phyloP scores from a whole-genome alignment of 2,329 filamentous ascomycete genomes.

The Dendrostoma leiphaemia region DNA sequence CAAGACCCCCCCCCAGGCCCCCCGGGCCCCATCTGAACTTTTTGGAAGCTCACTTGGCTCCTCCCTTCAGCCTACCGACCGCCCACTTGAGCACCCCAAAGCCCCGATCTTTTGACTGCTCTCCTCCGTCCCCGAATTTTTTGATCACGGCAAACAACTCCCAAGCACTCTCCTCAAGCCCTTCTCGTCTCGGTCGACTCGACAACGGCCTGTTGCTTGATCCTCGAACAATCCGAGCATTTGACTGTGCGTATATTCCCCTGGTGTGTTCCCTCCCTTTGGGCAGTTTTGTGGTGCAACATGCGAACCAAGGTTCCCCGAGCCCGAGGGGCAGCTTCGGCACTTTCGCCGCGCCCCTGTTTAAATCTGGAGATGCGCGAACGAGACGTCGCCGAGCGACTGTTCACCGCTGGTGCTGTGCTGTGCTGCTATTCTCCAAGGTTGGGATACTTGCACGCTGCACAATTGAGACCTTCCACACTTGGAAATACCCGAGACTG shows the following conservation, averaged over 20 bases:
- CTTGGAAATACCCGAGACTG: slow-evolving; percentile 13
- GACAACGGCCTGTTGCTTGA: slow-evolving; percentile 1
- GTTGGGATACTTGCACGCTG: not conserved
- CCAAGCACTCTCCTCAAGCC: slow-evolving; percentile 4
- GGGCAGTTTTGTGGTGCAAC: not conserved
- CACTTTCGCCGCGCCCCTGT: slow-evolving; percentile 5
- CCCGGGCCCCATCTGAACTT: slow-evolving; percentile 4
- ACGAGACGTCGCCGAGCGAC: not conserved
- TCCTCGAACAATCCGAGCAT: not conserved
- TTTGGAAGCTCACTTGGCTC: slow-evolving; percentile 15
- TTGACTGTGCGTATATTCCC: slow-evolving; percentile 8
- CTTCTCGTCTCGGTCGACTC: not conserved
- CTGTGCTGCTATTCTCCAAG: not conserved
- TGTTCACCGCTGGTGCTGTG: not conserved
- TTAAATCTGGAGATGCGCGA: not conserved
- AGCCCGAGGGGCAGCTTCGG: slow-evolving; percentile 5
- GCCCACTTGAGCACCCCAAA: slow-evolving; percentile 13
- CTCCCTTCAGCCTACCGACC: slow-evolving; percentile 12
- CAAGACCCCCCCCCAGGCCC: not conserved
- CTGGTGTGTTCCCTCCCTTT: not conserved
- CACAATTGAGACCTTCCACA: slow-evolving; percentile 1
- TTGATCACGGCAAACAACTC: slow-evolving; percentile 7
- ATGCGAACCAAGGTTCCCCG: not conserved
- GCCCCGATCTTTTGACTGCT: slow-evolving; percentile 8
- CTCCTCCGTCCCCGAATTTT: slow-evolving; percentile 19